phyloP scores from a whole-genome alignment of 2,329 filamentous ascomycete species.

The Mollisiaceae sp. region DNA sequence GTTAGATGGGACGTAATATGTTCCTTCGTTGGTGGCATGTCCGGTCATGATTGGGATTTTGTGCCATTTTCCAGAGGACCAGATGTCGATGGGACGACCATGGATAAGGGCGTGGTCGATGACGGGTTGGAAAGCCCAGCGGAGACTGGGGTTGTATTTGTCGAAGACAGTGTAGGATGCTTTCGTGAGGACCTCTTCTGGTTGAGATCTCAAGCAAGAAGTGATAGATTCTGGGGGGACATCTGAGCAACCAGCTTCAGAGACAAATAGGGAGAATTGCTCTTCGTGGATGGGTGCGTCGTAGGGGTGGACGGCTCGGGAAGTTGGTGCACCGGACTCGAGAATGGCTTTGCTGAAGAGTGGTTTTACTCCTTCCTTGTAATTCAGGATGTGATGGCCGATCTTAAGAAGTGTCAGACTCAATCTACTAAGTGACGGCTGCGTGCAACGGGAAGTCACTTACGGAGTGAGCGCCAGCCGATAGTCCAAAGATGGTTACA shows the following conservation, averaged over 20 bases:
- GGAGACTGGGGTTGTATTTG: slow-evolving; percentile 48
- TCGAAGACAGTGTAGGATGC: slow-evolving; percentile 52
- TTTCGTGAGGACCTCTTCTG: slow-evolving; percentile 44
- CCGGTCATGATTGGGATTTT: slow-evolving; percentile 68
- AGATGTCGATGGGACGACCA: slow-evolving; percentile 60
- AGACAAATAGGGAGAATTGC: slow-evolving; percentile 60
- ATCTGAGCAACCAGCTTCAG: slow-evolving; percentile 46
- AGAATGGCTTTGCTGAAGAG: slow-evolving; percentile 59
- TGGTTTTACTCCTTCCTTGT: slow-evolving; percentile 44
- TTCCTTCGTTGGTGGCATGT: slow-evolving; percentile 70
- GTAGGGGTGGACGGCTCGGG: slow-evolving; percentile 57
- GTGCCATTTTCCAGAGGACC: slow-evolving; percentile 57
- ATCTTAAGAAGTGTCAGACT: slow-evolving; percentile 49
- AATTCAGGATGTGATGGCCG: slow-evolving; percentile 67
- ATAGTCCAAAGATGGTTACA: slow-evolving; percentile 65
- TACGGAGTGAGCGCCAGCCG: slow-evolving; percentile 65
- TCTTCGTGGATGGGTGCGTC: slow-evolving; percentile 60
- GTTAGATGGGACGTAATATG: slow-evolving; percentile 59
- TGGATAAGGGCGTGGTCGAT: slow-evolving; percentile 65
- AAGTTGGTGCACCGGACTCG: slow-evolving; percentile 59
- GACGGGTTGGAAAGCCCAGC: slow-evolving; percentile 71
- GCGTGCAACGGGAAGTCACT: slow-evolving; percentile 23
- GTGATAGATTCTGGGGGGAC: slow-evolving; percentile 53
- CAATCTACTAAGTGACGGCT: neutral
- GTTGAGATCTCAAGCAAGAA: slow-evolving; percentile 51